Evolutionary conservation across 805 yeast genomes (phyloP).

Genomic region (Candida pini): DNA sequence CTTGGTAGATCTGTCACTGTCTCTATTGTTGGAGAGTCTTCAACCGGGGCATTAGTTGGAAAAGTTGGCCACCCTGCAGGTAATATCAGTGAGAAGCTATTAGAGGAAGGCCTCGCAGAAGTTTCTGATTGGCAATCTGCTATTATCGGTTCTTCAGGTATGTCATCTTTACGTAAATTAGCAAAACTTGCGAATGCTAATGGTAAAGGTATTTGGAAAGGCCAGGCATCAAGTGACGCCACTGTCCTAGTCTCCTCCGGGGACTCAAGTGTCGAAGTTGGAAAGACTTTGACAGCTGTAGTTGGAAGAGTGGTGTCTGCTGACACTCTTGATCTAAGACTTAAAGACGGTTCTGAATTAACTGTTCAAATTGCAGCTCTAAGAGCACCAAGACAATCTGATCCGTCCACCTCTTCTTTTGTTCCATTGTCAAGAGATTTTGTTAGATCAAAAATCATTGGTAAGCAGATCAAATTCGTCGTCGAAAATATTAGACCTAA

Average conservation of each 20-base stretch:
- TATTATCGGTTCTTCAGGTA: slow-evolving; percentile 56
- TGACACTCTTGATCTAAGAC: slow-evolving; percentile 57
- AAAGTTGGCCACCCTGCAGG: slow-evolving; percentile 70
- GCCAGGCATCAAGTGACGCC: slow-evolving; percentile 19
- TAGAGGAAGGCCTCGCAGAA: slow-evolving; percentile 66
- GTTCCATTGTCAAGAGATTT: slow-evolving; percentile 68
- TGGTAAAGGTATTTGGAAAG: slow-evolving; percentile 56
- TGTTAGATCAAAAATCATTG: slow-evolving; percentile 62
- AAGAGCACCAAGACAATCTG: slow-evolving; percentile 67
- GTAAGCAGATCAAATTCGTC: slow-evolving; percentile 56
- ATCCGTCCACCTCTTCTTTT: slow-evolving; percentile 49
- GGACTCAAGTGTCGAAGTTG: slow-evolving; percentile 32
- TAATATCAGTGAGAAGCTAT: slow-evolving; percentile 60
- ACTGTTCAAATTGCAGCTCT: slow-evolving; percentile 74
- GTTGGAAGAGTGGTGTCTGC: slow-evolving; percentile 60
- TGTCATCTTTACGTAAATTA: slow-evolving; percentile 56
- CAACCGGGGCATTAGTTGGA: slow-evolving; percentile 57
- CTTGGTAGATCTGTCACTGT: slow-evolving; percentile 56
- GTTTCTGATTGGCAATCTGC: slow-evolving; percentile 78
- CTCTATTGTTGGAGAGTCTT: slow-evolving; percentile 52
- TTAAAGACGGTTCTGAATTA: slow-evolving; percentile 44
- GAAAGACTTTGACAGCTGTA: slow-evolving; percentile 46
- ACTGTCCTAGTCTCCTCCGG: slow-evolving; percentile 13
- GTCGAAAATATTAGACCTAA: slow-evolving; percentile 63
- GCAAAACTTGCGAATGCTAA: slow-evolving; percentile 56